Evolutionary conservation across 2,329 filamentous ascomycete species (phyloP).

Genomic region (Neoarthrinium moseri): DNA sequence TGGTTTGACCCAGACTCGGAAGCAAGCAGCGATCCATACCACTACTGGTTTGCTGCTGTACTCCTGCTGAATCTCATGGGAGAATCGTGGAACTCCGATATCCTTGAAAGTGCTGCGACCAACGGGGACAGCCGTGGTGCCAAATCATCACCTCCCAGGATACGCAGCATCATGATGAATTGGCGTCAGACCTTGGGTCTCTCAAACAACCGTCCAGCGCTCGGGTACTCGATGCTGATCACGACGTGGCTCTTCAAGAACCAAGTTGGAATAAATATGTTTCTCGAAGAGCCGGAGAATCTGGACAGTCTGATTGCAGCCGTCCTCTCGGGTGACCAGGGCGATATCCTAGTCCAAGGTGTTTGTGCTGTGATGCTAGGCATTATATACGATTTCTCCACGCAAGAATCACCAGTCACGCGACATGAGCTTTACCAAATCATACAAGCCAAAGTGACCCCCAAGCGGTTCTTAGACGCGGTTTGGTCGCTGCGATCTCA

Average conservation of each 20-base stretch:
- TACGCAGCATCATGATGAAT: too few species aligned
- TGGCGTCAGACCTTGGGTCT: slow-evolving; percentile 74
- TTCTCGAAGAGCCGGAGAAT: slow-evolving; percentile 87
- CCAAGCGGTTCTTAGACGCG: too few species aligned
- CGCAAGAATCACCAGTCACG: slow-evolving; percentile 90
- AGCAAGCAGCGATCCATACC: slow-evolving; percentile 75
- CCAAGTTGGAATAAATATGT: slow-evolving; percentile 86
- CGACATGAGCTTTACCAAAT: slow-evolving; percentile 83
- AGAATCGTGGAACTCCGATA: too few species aligned
- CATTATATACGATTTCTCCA: slow-evolving; percentile 94
- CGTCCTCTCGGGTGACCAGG: too few species aligned
- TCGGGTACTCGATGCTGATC: slow-evolving; percentile 88
- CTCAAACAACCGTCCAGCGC: slow-evolving; percentile 72
- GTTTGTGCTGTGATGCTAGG: slow-evolving; percentile 83
- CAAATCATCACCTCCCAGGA: too few species aligned
- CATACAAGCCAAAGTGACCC: too few species aligned
- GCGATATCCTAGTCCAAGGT: slow-evolving; percentile 71
- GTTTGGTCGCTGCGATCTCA: slow-evolving; percentile 75
- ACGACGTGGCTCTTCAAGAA: slow-evolving; percentile 92
- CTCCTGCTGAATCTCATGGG: slow-evolving; percentile 88
- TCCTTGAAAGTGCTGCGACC: too few species aligned
- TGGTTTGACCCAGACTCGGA: slow-evolving; percentile 45
- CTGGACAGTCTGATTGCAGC: slow-evolving; percentile 82
- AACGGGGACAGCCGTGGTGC: too few species aligned
- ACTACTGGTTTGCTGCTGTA: slow-evolving; percentile 85